phyloP scores from a whole-genome alignment of 352 stramenopile species.

The Phytophthora tentaculata region DNA sequence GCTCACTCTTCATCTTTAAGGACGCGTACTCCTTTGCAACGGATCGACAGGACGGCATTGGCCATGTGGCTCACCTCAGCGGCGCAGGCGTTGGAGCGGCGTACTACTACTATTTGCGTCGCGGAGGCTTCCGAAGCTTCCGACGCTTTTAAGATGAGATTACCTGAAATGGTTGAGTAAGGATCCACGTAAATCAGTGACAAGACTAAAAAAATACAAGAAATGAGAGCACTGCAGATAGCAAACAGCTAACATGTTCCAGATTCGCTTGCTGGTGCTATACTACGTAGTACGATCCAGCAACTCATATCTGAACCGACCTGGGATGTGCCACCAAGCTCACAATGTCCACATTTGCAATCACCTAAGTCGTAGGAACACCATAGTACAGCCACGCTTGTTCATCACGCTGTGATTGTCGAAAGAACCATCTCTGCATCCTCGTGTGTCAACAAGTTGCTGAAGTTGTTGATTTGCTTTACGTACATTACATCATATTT shows the following conservation, averaged over 20 bases:
- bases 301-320: too few species aligned
- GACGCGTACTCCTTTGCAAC: constrained; percentile 75
- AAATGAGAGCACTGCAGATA: not conserved
- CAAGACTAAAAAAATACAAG: not conserved
- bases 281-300: too few species aligned
- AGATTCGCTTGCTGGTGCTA: too few species aligned
- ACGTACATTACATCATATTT: constrained; percentile 3
- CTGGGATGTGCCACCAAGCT: not conserved
- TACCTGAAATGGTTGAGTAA: not conserved
- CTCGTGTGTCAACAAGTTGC: too few species aligned
- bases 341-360: not conserved
- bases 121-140: constrained; percentile 35
- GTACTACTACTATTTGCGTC: constrained; percentile 72
- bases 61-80: constrained; percentile 77
- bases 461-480: too few species aligned
- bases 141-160: constrained; percentile 31
- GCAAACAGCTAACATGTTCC: not conserved
- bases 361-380: too few species aligned
- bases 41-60: constrained; percentile 58
- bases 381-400: too few species aligned
- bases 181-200: not conserved
- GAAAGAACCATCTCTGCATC: too few species aligned
- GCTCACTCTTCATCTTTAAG: constrained; percentile 75
- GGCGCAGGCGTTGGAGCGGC: constrained; percentile 62
- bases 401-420: too few species aligned